A percentile compares a stretch with the other conserved stretches of the same genome.
These are phyloP conservation scores for Pistacia atlantica DNA, from an alignment of 345 rosid species.

Conservation along the genomic window DNA sequence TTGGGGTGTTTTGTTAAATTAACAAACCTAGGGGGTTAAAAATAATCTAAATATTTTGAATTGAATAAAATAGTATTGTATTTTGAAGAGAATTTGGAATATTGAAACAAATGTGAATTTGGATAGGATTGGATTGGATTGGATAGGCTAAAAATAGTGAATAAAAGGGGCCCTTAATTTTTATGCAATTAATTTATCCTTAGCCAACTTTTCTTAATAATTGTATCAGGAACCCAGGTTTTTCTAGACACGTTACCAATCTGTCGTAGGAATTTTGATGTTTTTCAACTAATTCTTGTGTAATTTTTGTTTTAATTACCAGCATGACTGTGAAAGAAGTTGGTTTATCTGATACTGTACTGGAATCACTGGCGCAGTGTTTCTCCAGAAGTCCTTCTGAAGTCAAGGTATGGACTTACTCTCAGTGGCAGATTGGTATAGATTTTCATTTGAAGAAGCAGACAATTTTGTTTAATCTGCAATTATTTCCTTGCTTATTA, in stretches of 20 bases:
- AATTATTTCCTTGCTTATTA: slow-evolving; percentile 15
- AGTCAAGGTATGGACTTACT: slow-evolving; percentile 68
- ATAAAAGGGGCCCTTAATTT: not conserved
- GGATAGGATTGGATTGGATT: too few species aligned
- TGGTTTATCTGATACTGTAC: slow-evolving; percentile 70
- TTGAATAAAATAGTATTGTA: too few species aligned
- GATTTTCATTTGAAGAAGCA: slow-evolving; percentile 16
- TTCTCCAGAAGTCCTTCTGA: slow-evolving; percentile 72
- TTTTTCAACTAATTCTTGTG: slow-evolving; percentile 5
- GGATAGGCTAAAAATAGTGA: too few species aligned
- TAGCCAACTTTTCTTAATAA: not conserved
- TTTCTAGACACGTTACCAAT: not conserved
- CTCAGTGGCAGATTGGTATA: slow-evolving; percentile 6
- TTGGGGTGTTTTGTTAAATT: too few species aligned
- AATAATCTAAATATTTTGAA: too few species aligned
- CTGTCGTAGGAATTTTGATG: not conserved
- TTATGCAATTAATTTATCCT: not conserved
- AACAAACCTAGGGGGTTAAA: too few species aligned
- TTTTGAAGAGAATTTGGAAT: too few species aligned
- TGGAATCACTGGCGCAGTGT: slow-evolving; percentile 69
- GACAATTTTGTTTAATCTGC: not conserved
- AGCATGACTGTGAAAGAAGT: slow-evolving; percentile 79
- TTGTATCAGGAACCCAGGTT: not conserved
- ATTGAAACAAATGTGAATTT: too few species aligned
- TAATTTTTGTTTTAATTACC: slow-evolving; percentile 33